Conservation (phyloP, 1,284 basidiomycete genomes). For the Caloboletus inedulis region DNA sequence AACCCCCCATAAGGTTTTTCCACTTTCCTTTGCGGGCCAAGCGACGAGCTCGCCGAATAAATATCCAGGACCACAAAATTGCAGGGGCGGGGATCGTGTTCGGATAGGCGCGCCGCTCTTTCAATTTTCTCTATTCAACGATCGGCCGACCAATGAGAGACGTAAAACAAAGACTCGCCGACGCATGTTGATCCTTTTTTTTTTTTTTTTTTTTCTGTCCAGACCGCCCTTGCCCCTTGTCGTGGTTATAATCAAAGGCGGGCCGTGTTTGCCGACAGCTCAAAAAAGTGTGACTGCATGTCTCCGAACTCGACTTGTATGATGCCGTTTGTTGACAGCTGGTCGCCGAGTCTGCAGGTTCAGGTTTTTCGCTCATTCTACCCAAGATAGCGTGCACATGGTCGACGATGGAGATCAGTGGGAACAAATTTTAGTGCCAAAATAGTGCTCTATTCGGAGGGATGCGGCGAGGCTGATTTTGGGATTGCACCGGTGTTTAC, state of each 20-base stretch:
- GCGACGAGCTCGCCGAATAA: too few species aligned
- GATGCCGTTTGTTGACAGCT: slow-evolving; percentile 9
- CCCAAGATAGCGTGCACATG: too few species aligned
- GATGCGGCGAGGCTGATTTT: not conserved
- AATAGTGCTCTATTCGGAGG: slow-evolving; percentile 10
- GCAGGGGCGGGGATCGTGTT: too few species aligned
- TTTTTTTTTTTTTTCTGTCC: not conserved
- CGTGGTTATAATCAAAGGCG: not conserved
- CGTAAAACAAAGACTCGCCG: slow-evolving; percentile 28
- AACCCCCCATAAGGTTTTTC: not conserved
- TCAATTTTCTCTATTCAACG: too few species aligned
- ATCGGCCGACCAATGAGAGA: too few species aligned
- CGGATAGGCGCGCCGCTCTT: too few species aligned
- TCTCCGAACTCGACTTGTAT: too few species aligned
- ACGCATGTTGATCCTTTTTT: slow-evolving; percentile 16
- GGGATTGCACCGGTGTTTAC: slow-evolving; percentile 15
- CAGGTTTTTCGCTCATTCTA: not conserved
- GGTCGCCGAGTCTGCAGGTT: too few species aligned
- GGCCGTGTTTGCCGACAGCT: not conserved
- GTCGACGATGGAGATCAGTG: too few species aligned
- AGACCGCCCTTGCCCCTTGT: not conserved
- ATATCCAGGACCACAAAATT: too few species aligned
- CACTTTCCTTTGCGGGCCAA: slow-evolving; percentile 18
- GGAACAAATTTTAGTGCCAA: not conserved
- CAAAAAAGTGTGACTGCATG: not conserved